phyloP scores from a whole-genome alignment of 768 basidiomycete genomes.

The Pisolithus orientalis region DNA sequence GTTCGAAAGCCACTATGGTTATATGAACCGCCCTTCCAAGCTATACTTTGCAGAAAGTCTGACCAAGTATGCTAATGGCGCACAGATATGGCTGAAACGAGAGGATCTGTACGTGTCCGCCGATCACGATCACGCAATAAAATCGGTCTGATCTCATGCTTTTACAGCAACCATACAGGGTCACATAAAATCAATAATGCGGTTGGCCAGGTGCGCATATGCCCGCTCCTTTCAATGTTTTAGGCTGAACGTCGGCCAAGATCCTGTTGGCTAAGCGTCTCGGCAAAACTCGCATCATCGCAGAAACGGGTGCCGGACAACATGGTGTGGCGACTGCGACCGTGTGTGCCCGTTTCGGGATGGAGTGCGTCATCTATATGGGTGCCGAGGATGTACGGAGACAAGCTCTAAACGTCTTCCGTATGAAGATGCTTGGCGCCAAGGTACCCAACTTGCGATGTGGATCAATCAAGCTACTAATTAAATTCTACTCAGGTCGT shows the following conservation, averaged over 20 bases:
- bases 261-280: slow-evolving; percentile 90
- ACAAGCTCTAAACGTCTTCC: slow-evolving; percentile 96
- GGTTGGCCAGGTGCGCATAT: slow-evolving; percentile 70
- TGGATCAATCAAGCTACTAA: neutral
- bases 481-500: slow-evolving; percentile 55
- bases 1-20: slow-evolving; percentile 78
- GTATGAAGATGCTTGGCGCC: slow-evolving; percentile 95
- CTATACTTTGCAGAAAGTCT: slow-evolving; percentile 89
- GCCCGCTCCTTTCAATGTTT: neutral
- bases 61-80: slow-evolving; percentile 86
- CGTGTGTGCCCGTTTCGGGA: slow-evolving; percentile 91
- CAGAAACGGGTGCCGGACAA: slow-evolving; percentile 98
- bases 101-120: slow-evolving; percentile 67
- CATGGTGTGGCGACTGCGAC: slow-evolving; percentile 99
- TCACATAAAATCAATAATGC: slow-evolving; percentile 99
- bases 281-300: slow-evolving; percentile 96
- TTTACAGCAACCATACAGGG: slow-evolving; percentile 85
- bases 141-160: slow-evolving; percentile 1
- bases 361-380: slow-evolving; percentile 98
- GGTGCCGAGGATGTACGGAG: slow-evolving; percentile 94
- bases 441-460: slow-evolving; percentile 42
- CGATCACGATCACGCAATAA: neutral
- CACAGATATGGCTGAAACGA: slow-evolving; percentile 96
- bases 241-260: slow-evolving; percentile 32
- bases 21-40: slow-evolving; percentile 92